Evolutionary conservation across 2,329 filamentous ascomycete genomes (phyloP).

Genomic region (Beauveria medogensis): DNA sequence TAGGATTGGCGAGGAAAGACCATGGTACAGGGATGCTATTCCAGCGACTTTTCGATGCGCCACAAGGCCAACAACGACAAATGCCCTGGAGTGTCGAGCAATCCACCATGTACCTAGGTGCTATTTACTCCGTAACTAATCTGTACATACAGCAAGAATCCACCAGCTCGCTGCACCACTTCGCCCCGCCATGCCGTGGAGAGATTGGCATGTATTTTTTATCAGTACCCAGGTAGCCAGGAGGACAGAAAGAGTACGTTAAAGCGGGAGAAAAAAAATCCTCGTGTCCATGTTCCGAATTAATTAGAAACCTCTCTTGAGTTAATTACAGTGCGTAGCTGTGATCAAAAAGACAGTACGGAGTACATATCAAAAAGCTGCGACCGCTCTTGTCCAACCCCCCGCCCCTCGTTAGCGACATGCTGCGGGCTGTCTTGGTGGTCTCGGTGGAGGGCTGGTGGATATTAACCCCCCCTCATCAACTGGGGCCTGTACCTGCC

Average conservation of each 20-base stretch:
- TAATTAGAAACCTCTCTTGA: too few species aligned
- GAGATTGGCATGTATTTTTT: not conserved
- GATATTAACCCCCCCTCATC: not conserved
- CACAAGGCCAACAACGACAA: not conserved
- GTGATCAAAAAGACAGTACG: too few species aligned
- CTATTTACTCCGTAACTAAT: too few species aligned
- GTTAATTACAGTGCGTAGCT: too few species aligned
- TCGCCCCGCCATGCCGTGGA: not conserved
- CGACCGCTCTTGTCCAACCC: too few species aligned
- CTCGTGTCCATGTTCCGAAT: too few species aligned
- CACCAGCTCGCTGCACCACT: not conserved
- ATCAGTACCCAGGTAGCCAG: not conserved
- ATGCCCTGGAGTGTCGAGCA: not conserved
- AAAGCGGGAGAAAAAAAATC: too few species aligned
- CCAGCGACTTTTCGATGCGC: constrained; percentile 5
- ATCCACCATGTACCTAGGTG: not conserved
- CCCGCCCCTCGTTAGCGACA: not conserved
- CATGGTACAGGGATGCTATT: constrained; percentile 5
- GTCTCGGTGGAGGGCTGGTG: not conserved
- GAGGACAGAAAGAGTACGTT: too few species aligned
- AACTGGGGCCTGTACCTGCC: not conserved
- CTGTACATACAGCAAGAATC: not conserved
- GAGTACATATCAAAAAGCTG: too few species aligned
- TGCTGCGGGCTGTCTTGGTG: not conserved
- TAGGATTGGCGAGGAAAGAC: not conserved